Evolutionary conservation across 2,329 filamentous ascomycete species (phyloP), one percentile per base, ranked within the genome.

Genomic region (Ascochyta viciae-villosae): DNA sequence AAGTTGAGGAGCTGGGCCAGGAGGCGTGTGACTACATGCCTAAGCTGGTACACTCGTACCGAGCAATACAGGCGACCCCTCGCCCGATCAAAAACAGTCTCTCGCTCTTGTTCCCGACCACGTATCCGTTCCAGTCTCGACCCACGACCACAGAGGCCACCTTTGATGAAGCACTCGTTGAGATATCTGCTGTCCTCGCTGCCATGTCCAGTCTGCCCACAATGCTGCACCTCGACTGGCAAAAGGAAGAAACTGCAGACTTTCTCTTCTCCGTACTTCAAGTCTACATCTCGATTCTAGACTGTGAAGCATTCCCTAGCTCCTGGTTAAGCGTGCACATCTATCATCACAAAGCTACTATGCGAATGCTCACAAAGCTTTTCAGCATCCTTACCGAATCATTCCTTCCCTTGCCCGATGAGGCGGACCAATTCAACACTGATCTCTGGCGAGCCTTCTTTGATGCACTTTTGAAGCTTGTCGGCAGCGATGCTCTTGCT

Each of bases 401-500:
- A 0, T 94, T 94, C 70, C 80, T 99, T 2, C 95, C 96, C 0
- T 83, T 94, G 39, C 91, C 94, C 0, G 95, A 98, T 62, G 91
- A 97, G 64, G 92, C 92, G 0, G 94, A 97, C 68, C 85, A 83
- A 12, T 99, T 98, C 76, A 92, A 96, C 70, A 97, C 92, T 10
- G 91, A 96, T 54, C 80, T 98, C 12, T 99, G 95, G 95, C 93
- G 94, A 63, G 82, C 89, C 29, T 97, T 96, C 78, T 97, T 99
- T 72, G 89, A 88, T 16, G 94, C 92, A 0, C 80, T 99, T 27
- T 82, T 99, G 26, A 92, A 91, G 70, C 87, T 98, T 3, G 91
- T 99, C 3, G 91, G 91, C 5, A 97, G 92, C 68, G 88, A 93
- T 33, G 91, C 89, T 0, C 83, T 99, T 19, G 93, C 95, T 0